Percentiles rank a stretch among this genome's conserved stretches.
These are phyloP conservation scores for Ilex aquifolium DNA, from an alignment of 257 asterid genomes.

Conservation along the genomic window DNA sequence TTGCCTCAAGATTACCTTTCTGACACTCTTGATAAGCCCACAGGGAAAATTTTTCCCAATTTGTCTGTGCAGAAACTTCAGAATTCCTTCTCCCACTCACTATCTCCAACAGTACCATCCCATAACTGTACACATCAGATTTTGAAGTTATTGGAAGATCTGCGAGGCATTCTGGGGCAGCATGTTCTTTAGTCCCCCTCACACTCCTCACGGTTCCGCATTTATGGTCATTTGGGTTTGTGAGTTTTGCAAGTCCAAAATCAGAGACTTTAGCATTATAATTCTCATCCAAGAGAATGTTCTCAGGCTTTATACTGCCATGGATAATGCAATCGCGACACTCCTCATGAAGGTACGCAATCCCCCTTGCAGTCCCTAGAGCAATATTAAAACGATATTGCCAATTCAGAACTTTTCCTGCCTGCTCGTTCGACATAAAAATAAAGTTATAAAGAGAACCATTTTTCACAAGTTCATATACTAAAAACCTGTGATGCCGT, in stretches of 20 bases:
- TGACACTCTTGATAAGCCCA: background rate
- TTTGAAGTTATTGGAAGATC: background rate
- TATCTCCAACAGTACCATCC: background rate
- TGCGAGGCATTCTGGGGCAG: background rate
- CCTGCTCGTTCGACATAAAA: background rate
- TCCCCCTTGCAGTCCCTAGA: background rate
- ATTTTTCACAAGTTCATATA: background rate
- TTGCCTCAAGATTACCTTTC: background rate
- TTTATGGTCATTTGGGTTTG: background rate
- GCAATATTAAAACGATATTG: background rate
- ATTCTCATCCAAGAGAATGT: background rate
- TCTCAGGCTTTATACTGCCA: background rate
- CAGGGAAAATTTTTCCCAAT: background rate
- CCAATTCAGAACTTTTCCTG: background rate
- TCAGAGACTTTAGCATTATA: background rate
- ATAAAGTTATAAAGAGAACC: background rate
- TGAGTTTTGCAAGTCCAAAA: conserved; percentile 1
- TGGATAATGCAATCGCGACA: background rate
- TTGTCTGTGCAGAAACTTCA: background rate
- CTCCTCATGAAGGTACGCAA: background rate
- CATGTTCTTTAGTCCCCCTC: background rate
- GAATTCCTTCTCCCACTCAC: background rate
- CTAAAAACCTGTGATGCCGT: background rate
- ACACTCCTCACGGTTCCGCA: background rate
- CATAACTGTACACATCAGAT: conserved; percentile 1